Evolutionary conservation across 176 grass and related monocot genomes (phyloP).

Genomic region (Aegilops longissima): DNA sequence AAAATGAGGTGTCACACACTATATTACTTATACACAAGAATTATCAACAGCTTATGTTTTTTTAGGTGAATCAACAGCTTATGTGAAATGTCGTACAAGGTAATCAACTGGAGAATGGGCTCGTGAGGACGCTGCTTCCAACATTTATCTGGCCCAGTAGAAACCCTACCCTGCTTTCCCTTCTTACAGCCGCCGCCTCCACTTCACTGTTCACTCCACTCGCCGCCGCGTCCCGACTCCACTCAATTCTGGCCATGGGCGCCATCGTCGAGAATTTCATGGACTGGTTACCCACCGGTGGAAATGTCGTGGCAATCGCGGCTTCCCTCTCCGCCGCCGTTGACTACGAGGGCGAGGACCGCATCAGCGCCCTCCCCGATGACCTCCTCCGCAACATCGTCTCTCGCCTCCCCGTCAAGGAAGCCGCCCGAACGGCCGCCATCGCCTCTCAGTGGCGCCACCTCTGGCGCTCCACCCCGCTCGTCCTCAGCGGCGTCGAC

Average conservation of each 20-base stretch:
- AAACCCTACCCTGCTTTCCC: too few relatives aligned
- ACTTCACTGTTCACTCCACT: too few relatives aligned
- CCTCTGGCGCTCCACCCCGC: not conserved
- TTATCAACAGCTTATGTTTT: too few relatives aligned
- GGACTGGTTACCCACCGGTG: not conserved
- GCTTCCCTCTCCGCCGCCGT: not conserved
- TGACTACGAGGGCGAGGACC: not conserved
- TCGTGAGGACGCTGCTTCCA: too few relatives aligned
- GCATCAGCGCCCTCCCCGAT: not conserved
- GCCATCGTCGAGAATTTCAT: not conserved
- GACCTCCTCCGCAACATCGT: not conserved
- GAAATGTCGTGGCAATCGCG: not conserved
- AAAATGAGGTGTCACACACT: too few relatives aligned
- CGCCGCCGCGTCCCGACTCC: too few relatives aligned
- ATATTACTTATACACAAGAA: too few relatives aligned
- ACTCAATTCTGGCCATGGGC: not conserved
- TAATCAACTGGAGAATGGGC: too few relatives aligned
- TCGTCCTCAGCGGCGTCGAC: not conserved
- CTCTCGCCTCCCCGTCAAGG: not conserved
- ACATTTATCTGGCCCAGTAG: too few relatives aligned
- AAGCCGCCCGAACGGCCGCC: not conserved
- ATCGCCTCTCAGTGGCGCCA: not conserved
- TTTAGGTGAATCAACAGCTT: too few relatives aligned
- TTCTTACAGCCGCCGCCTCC: too few relatives aligned
- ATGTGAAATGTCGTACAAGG: too few relatives aligned